Base-by-base conservation (phyloP, 2,329 filamentous ascomycete genomes). In the Sphaerostilbella broomeana region DNA sequence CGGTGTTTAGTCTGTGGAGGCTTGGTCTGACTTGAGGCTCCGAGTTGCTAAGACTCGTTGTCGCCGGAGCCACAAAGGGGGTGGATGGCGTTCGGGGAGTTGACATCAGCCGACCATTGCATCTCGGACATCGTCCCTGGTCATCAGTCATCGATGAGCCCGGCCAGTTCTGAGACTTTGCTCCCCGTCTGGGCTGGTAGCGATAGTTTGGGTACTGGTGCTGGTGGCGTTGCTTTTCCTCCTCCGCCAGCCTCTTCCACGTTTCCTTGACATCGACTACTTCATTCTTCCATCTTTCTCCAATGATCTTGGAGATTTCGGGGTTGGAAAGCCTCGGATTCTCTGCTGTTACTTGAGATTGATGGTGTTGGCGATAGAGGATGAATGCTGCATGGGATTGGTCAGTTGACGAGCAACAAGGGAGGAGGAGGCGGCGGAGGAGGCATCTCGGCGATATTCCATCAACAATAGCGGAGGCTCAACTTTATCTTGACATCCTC, bases 281-380 rank as follows among this genome's bases (percentile, higher is more conserved):
- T 55, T 94, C 81, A 40, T 79, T 75, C 54, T 83, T 80, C 92
- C 92, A 98, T 75, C 89, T 83, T 59, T 87, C 79, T 37, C 90
- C 90, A 51, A 97, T 94, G 52, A 97, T 94, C 64, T 95, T 95
- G 49, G 90, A 95, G 52, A 97, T 94, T 37, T 95, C 87, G 3
- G 90, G 90, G 62, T 97, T 97, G 31, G 89, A 81, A 48, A 95
- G 77, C 30, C 87, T 85, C n/a, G 89, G 90, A 54, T 95, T 77
- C 51, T 86, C 75, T 38, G 80, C 73, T 25, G 89, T 84, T 35
- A 97, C 86, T 34, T 78, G 72, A 13, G 84, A 79, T 62, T 97
- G 90, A 54, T 92, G 83, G 60, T 94, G 84, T 60, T 97, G 89
- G 26, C 92, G 87, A 68, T 95, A 98, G 52, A 98, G 73, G 50